phyloP scores from a whole-genome alignment of 2,329 filamentous ascomycete species.

The Paecilomyces sp. region DNA sequence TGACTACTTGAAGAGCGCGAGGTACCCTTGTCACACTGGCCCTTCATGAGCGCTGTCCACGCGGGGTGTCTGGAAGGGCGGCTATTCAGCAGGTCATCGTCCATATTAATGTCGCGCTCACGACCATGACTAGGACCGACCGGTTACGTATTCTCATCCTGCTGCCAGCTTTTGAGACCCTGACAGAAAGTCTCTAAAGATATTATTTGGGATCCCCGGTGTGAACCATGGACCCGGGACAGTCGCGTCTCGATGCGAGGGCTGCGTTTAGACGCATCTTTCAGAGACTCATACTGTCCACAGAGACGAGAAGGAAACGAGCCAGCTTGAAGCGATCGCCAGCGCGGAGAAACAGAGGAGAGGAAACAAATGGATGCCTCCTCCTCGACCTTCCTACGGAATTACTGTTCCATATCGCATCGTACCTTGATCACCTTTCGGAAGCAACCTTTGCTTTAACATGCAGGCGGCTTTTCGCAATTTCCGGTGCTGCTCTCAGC shows the following conservation, averaged over 20 bases:
- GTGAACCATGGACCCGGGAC: background rate
- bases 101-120: background rate
- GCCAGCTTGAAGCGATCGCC: slow-evolving; percentile 13
- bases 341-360: slow-evolving; percentile 1
- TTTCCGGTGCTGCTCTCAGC: slow-evolving; percentile 21
- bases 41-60: background rate
- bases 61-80: background rate
- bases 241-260: background rate
- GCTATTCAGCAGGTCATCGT: background rate
- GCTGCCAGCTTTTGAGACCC: background rate
- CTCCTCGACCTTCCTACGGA: slow-evolving; percentile 32
- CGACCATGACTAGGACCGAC: background rate
- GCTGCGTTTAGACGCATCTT: background rate
- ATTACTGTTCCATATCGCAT: slow-evolving; percentile 28
- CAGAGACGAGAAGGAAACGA: slow-evolving; percentile 9
- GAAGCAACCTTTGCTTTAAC: slow-evolving; percentile 31
- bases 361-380: slow-evolving; percentile 18
- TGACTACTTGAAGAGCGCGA: slow-evolving; percentile 23
- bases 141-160: background rate
- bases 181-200: background rate
- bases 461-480: slow-evolving; percentile 28
- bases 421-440: slow-evolving; percentile 25
- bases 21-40: slow-evolving; percentile 9
- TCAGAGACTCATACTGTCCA: background rate
- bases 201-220: background rate